Percentiles rank a stretch among this genome's conserved stretches.
These are phyloP conservation scores for Phytophthora citrophthora DNA, from an alignment of 352 stramenopile genomes.

Conservation along the genomic window DNA sequence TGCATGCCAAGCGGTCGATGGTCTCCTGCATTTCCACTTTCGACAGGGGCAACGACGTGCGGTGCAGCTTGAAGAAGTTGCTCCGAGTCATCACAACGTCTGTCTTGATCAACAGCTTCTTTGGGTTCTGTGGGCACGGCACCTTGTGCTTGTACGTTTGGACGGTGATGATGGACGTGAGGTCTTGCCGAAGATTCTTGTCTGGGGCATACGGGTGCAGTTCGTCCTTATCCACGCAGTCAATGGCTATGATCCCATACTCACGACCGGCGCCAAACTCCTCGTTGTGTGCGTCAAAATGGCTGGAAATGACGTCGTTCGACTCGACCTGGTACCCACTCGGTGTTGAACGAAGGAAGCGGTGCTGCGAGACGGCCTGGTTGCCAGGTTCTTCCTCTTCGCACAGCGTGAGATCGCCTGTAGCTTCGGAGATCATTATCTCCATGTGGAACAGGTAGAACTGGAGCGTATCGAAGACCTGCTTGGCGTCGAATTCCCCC, in stretches of 20 bases:
- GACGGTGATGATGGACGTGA: conserved; percentile 36
- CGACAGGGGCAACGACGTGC: conserved; percentile 30
- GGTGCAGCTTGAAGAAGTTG: conserved; percentile 46
- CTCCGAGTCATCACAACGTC: conserved; percentile 43
- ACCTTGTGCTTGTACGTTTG: conserved; percentile 26
- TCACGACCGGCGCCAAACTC: conserved; percentile 27
- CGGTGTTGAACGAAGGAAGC: conserved; percentile 34
- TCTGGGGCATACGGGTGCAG: conserved; percentile 35
- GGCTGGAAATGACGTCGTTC: conserved; percentile 32
- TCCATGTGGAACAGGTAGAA: conserved; percentile 46
- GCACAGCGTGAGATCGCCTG: conserved; percentile 37
- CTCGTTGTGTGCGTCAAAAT: conserved; percentile 36
- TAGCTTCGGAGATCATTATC: conserved; percentile 47
- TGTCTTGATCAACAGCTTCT: conserved; percentile 23
- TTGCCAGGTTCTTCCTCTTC: conserved; percentile 27
- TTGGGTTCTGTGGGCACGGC: conserved; percentile 8
- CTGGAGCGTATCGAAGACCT: conserved; percentile 35
- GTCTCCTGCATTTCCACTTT: conserved; percentile 34
- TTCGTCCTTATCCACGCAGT: conserved; percentile 46
- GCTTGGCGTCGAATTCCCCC: conserved; percentile 17
- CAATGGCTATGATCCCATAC: conserved; percentile 33
- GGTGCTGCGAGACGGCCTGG: conserved; percentile 28
- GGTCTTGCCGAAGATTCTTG: conserved; percentile 40
- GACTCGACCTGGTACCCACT: conserved; percentile 38
- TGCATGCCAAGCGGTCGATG: conserved; percentile 31